These are phyloP conservation scores for Monosporascus ibericus DNA, from an alignment of 2,329 filamentous ascomycete species.

Conservation along the genomic window DNA sequence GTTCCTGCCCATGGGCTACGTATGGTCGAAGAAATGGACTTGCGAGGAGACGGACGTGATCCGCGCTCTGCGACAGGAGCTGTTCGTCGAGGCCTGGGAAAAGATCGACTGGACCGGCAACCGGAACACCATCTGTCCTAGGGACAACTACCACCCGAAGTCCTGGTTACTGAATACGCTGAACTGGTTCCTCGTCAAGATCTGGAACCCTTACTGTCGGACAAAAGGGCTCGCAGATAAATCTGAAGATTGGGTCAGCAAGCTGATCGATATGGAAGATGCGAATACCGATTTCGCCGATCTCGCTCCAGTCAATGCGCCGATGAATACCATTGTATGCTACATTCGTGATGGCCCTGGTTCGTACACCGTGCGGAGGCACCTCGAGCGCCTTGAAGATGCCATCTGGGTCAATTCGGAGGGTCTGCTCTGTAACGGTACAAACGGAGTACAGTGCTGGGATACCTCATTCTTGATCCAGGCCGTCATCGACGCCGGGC, in stretches of 20 bases:
- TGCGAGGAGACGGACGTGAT: slow-evolving; percentile 72
- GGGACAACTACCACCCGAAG: slow-evolving; percentile 92
- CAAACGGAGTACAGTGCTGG: slow-evolving; percentile 97
- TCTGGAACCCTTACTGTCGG: slow-evolving; percentile 77
- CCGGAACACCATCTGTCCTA: slow-evolving; percentile 72
- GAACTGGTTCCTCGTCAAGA: slow-evolving; percentile 71
- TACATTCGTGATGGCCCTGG: slow-evolving; percentile 80
- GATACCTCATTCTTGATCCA: slow-evolving; percentile 90
- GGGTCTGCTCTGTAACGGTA: slow-evolving; percentile 92
- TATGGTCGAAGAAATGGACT: slow-evolving; percentile 79
- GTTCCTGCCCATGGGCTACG: slow-evolving; percentile 85
- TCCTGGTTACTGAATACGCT: slow-evolving; percentile 71
- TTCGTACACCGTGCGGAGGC: slow-evolving; percentile 63
- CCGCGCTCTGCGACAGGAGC: slow-evolving; percentile 66
- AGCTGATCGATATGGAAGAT: slow-evolving; percentile 85
- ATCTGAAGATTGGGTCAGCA: slow-evolving; percentile 76
- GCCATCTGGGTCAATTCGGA: slow-evolving; percentile 88
- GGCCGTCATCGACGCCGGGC: slow-evolving; percentile 69
- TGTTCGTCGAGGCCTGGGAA: slow-evolving; percentile 74
- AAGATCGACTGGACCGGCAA: slow-evolving; percentile 71
- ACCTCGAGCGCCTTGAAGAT: slow-evolving; percentile 76
- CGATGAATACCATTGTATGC: slow-evolving; percentile 84
- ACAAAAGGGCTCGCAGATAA: slow-evolving; percentile 56
- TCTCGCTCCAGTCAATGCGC: slow-evolving; percentile 81
- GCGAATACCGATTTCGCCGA: slow-evolving; percentile 84